Conservation (phyloP, 164 flowering plant genomes). For the Litsea cubeba region DNA sequence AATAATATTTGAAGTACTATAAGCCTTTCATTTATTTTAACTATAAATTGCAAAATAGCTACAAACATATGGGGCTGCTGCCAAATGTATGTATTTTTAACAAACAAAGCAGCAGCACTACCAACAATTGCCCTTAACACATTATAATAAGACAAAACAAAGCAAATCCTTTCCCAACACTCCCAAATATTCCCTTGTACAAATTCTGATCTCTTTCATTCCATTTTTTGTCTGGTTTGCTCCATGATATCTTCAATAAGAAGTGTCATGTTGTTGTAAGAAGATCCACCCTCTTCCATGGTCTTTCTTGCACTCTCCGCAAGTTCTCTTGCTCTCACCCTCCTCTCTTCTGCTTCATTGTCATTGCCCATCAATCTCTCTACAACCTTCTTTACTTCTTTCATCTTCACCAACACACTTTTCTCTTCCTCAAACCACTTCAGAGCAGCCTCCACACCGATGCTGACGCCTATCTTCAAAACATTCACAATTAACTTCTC, state of each 20-base stretch:
- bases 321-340: slow-evolving; percentile 29
- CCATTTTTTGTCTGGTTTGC: neutral
- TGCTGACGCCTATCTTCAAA: slow-evolving; percentile 31
- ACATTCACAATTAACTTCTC: slow-evolving; percentile 47
- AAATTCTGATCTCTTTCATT: too few species aligned
- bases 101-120: too few species aligned
- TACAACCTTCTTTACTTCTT: slow-evolving; percentile 29
- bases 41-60: too few species aligned
- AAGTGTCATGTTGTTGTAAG: slow-evolving; percentile 22
- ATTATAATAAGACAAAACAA: too few species aligned
- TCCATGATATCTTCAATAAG: slow-evolving; percentile 26
- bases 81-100: too few species aligned
- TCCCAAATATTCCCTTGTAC: too few species aligned
- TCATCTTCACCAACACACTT: slow-evolving; percentile 22
- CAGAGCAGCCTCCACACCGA: slow-evolving; percentile 36
- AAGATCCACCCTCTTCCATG: slow-evolving; percentile 42
- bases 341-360: slow-evolving; percentile 35
- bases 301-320: slow-evolving; percentile 29
- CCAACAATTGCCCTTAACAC: too few species aligned
- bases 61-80: too few species aligned
- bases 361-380: slow-evolving; percentile 30
- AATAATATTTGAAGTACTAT: too few species aligned
- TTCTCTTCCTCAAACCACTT: slow-evolving; percentile 39
- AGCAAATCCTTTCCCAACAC: too few species aligned
- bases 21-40: too few species aligned